Evolutionary conservation across 2,329 filamentous ascomycete species (phyloP), one percentile per base, ranked within the genome.

Genomic region (Daldinia sp.): DNA sequence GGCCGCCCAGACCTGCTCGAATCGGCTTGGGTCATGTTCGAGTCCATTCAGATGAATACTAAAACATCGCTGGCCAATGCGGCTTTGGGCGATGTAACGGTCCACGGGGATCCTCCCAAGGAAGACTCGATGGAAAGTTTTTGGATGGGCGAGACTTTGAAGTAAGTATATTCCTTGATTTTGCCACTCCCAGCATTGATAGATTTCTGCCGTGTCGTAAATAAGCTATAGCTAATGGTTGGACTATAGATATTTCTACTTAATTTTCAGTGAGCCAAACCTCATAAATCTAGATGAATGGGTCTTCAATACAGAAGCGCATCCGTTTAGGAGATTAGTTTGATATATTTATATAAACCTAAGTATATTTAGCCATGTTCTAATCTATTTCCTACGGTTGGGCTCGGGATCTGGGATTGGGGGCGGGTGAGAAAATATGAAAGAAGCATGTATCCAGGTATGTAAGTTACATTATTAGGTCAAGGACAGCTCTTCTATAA

Each of bases 101-200:
- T 70, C 15, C 29, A 53, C 11, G 50, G 45, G 2, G 48, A 63
- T 13, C 58, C 67, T 2, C 51, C 35, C n/a, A 61, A 66, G 61
- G 52, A 29, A 8, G 70, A 73, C 47, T 72, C 71, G 7, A 74
- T 74, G 71, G 72, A 72, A 61, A 63, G 64, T 25, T 67, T 66
- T 50, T 71, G 70, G 70, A 62, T 71, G 61, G 68, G 64, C n/a
- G 68, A 72, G 63, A 72, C 70, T 4, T 52, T 72, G 8, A 72
- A 72, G 68, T 70, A 62, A 64, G 68, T 66, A 9, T 6, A 27
- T 29, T 11, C 41, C 34, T 57, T 30, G 4, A 11, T 29, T 39
- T n/a, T 34, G 32, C 8, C 3, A 11, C 10, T 34, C 11, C n/a
- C 8, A 13, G n/a, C 32, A 34, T 4, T n/a, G 10, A 13, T 13